Base-by-base conservation (phyloP, 495 filamentous ascomycete species). In the Parathielavia appendiculata region DNA sequence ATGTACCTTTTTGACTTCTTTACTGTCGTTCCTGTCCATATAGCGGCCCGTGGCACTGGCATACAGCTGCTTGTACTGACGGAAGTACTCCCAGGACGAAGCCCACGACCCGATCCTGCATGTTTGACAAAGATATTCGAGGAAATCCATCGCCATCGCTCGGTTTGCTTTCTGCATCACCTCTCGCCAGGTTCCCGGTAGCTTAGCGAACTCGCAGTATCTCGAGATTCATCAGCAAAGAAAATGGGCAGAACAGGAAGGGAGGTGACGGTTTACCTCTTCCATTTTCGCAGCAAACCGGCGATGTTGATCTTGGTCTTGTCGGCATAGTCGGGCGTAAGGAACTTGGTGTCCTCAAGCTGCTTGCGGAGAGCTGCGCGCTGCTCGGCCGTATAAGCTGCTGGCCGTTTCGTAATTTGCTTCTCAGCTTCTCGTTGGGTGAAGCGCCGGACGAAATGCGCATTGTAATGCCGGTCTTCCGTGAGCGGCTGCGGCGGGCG, bases 1-100 rank as follows among this genome's bases (percentile, higher is more conserved):
- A 61, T 65, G 66, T 71, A 74, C 70, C 67, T 73, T 75, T 54
- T 71, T 44, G 62, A 76, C 50, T 52, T 69, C 62, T 26, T 51
- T 56, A 44, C 9, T 44, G 51, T 69, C 52, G 54, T 71, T 68
- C 34, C 51, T 60, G 53, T 74, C 60, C 48, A 68, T 57, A 17
- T 51, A 56, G 56, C 39, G 45, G 47, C 63, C 65, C 48, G 58
- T 68, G 12, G 51, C 44, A 51, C 39, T 43, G 51, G 57, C 61
- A 48, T 62, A 64, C 5, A 64, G 64, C 59, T 66, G 65, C 49
- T 68, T 58, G 51, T 63, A 59, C 61, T 65, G 57, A 51, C 65
- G 62, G 56, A 63, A 59, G 60, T 65, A 70, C 54, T 68, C 39
- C 52, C 51, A 59, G 13, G 48, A 59, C 14, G 50, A 16, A 12